A percentile compares a stretch with the other conserved stretches of the same genome.
Evolutionary conservation across 441 rosid species (phyloP).

Genomic region (Geranium incanum): DNA sequence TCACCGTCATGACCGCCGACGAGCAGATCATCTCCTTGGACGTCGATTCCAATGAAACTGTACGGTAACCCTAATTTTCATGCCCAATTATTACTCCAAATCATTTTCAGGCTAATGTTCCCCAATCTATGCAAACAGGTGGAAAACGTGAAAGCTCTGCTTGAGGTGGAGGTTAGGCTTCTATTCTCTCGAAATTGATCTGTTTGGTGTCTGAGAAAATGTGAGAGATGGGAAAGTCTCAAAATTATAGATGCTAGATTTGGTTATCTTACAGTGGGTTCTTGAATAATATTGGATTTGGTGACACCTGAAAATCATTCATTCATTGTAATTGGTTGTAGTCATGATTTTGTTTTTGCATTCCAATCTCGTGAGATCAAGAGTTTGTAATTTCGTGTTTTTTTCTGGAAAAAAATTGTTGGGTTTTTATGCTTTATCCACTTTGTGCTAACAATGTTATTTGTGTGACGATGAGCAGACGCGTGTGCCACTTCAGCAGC

Average conservation of each 20-base stretch:
- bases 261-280: neutral
- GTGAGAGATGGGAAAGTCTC: neutral
- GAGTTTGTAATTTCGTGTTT: neutral
- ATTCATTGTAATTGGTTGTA: neutral
- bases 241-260: neutral
- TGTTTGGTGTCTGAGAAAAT: neutral
- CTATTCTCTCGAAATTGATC: neutral
- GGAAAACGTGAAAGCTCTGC: constrained; percentile 88
- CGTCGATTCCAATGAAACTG: constrained; percentile 81
- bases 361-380: neutral
- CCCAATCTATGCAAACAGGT: constrained; percentile 36
- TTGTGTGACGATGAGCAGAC: constrained; percentile 46
- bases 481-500: constrained; percentile 69
- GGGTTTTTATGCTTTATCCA: constrained; percentile 19
- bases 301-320: neutral
- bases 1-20: constrained; percentile 84
- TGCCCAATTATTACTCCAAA: neutral
- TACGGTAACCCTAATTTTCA: constrained; percentile 25
- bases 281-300: neutral
- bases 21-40: constrained; percentile 74
- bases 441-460: neutral
- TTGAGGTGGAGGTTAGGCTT: constrained; percentile 76
- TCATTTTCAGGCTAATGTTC: neutral
- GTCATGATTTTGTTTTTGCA: constrained; percentile 8
- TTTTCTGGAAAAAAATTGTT: neutral